phyloP scores from a whole-genome alignment of 2,329 filamentous ascomycete genomes.

The Cytospora mali region DNA sequence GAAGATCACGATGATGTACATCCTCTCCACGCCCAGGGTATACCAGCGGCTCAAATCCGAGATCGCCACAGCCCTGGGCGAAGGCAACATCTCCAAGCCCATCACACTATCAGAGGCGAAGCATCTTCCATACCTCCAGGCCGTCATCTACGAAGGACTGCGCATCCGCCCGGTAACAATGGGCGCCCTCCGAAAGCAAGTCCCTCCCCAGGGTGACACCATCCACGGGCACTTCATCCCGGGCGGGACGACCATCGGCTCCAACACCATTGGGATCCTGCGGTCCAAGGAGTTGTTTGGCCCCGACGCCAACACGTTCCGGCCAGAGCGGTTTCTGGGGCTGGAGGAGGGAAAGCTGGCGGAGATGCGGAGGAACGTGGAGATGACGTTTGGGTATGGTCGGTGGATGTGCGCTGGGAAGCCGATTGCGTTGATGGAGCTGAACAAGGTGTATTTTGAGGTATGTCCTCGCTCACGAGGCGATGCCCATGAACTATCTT shows the following conservation, averaged over 20 bases:
- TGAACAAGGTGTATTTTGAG: conserved; percentile 47
- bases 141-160: conserved; percentile 32
- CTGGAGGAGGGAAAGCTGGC: conserved; percentile 42
- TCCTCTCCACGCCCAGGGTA: conserved; percentile 24
- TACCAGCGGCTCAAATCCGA: conserved; percentile 26
- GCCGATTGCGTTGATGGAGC: conserved; percentile 45
- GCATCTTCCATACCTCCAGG: conserved; percentile 32
- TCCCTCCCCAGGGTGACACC: conserved; percentile 35
- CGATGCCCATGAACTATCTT: too few relatives aligned
- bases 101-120: conserved; percentile 28
- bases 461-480: too few relatives aligned
- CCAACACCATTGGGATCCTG: conserved; percentile 27
- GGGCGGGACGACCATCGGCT: conserved; percentile 32
- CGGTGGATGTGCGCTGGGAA: conserved; percentile 46
- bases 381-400: conserved; percentile 45
- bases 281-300: conserved; percentile 39
- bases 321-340: conserved; percentile 60
- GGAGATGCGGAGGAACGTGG: conserved; percentile 39
- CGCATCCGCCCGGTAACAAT: conserved; percentile 32
- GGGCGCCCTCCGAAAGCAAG: conserved; percentile 30
- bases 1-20: conserved; percentile 40
- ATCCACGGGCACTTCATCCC: conserved; percentile 37
- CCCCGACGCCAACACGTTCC: conserved; percentile 58
- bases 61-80: conserved; percentile 22
- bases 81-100: conserved; percentile 25